Percentiles rank a stretch among this genome's conserved stretches.
These are phyloP conservation scores for Boletus patriciae DNA, from an alignment of 768 basidiomycete species.

Conservation along the genomic window DNA sequence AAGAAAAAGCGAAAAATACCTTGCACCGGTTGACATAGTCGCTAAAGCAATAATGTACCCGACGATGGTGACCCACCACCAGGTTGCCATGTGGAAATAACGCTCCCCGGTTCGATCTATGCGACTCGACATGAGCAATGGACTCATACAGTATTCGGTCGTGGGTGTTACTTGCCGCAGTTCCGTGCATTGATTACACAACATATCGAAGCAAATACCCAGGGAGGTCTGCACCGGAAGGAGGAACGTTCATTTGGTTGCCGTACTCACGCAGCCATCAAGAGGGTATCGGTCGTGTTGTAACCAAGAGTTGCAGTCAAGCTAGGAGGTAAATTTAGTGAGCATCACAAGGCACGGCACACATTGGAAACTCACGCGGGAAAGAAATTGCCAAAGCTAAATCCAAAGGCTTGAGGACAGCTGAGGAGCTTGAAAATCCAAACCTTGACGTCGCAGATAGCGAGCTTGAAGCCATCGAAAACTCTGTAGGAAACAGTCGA, in stretches of 20 bases:
- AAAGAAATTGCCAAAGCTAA: slow-evolving; percentile 63
- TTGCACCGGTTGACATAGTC: slow-evolving; percentile 50
- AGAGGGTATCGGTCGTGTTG: slow-evolving; percentile 55
- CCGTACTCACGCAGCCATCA: slow-evolving; percentile 55
- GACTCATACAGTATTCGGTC: not conserved
- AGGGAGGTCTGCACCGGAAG: slow-evolving; percentile 51
- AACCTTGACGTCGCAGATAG: slow-evolving; percentile 56
- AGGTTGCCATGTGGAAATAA: slow-evolving; percentile 56
- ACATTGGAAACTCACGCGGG: slow-evolving; percentile 39
- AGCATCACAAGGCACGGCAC: not conserved
- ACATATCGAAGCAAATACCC: slow-evolving; percentile 52
- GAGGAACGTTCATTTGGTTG: not conserved
- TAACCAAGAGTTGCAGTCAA: slow-evolving; percentile 62
- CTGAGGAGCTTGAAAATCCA: slow-evolving; percentile 53
- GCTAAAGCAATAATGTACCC: slow-evolving; percentile 59
- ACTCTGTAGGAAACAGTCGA: slow-evolving; percentile 35
- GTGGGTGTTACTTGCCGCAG: slow-evolving; percentile 36
- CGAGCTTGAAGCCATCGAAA: slow-evolving; percentile 50
- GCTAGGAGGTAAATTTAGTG: slow-evolving; percentile 27
- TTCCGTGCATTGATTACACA: slow-evolving; percentile 56
- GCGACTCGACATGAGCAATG: not conserved
- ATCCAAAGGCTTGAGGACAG: slow-evolving; percentile 50
- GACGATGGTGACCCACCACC: slow-evolving; percentile 60
- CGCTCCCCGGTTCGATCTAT: slow-evolving; percentile 61
- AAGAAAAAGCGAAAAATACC: slow-evolving; percentile 63